Base-by-base conservation (phyloP, 768 basidiomycete species). In the Boletus fagicola region DNA sequence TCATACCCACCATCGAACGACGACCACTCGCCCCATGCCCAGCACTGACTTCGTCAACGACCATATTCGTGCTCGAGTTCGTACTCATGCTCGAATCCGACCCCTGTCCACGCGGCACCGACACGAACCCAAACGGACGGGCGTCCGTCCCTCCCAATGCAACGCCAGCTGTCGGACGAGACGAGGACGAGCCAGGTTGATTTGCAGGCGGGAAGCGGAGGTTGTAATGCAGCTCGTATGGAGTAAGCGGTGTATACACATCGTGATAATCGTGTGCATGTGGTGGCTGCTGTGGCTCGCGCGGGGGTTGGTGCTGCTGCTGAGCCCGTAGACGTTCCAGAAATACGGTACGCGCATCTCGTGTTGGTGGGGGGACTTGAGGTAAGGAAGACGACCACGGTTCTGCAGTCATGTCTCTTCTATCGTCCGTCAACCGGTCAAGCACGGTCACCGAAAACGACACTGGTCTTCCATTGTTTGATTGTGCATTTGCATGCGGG, bases 401-500 rank as follows among this genome's bases (percentile, higher is more conserved):
- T 3, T 64, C 62, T 16, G 35, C 1, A 22, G 15, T 30, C 28
- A 26, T 13, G 0, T 60, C 66, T n/a, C 65, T 53, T 24, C 44
- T 56, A 5, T 68, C 67, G 40, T 40, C 49, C 57, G 57, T 59
- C 57, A 66, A 26, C 15, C 65, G 54, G 36, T 68, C 68, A 42
- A 67, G 62, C 36, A 57, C 53, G 45, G 69, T 55, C 49, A 61
- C 45, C 24, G 59, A 53, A 53, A 62, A 62, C 49, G 67, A 54
- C 3, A 38, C 36, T 1, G 67, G 61, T 42, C 67, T 57, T 26
- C 55, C 64, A n/a, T 46, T 48, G 24, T 44, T 60, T 31, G 59
- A 35, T 30, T 48, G 67, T 2, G 53, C n/a, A 3, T 24, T 48
- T 18, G 61, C n/a, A 8, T 48, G 57, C 47, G 44, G 11, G 16